Evolutionary conservation across 441 rosid species (phyloP), one percentile per base, ranked within the genome.

Genomic region (Dalechampia spathulata): DNA sequence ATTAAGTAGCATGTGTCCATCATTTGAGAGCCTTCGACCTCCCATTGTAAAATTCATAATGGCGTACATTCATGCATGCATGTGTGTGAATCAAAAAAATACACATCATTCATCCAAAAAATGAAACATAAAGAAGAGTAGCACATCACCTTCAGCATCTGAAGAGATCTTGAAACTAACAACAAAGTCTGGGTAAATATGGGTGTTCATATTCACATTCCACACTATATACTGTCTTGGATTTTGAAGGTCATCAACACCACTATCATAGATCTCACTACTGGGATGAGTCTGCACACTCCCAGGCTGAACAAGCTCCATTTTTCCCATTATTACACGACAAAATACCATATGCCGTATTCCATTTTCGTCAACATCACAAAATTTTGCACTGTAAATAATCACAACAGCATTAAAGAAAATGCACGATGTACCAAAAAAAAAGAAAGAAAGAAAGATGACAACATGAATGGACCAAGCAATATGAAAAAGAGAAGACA

Each of bases 301-400:
- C 61, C 87, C 95, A 59, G 76, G 77, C 45, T 61, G 56, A 49
- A 88, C 75, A 65, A 49, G 78, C 77, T 90, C 99, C 89, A 84
- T 83, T n/a, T 78, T 84, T 59, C 98, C 99, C 98, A 88, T 71
- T 69, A 94, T 88, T 62, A 90, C 96, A 66, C 90, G 92, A 64
- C 98, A 90, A 22, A 84, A 72, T 47, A 86, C 69, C 78, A 94
- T 69, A 71, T 83, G 74, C 9, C 63, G 79, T 23, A 79, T 72
- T 36, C 86, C 95, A 55, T 83, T 88, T 85, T 90, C 96, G 71
- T 94, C 96, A 83, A 75, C 70, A 90, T 94, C 99, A 80, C 86
- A 81, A 68, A 65, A 72, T 13, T 64, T 80, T 32, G 83, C 96
- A 80, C 99, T 94, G 94, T 49, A 70, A 62, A 60, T 70, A 74